Percentiles rank a stretch among this genome's conserved stretches.
phyloP scores from a whole-genome alignment of 306 rosid genomes.

The Luffa aegyptiaca region DNA sequence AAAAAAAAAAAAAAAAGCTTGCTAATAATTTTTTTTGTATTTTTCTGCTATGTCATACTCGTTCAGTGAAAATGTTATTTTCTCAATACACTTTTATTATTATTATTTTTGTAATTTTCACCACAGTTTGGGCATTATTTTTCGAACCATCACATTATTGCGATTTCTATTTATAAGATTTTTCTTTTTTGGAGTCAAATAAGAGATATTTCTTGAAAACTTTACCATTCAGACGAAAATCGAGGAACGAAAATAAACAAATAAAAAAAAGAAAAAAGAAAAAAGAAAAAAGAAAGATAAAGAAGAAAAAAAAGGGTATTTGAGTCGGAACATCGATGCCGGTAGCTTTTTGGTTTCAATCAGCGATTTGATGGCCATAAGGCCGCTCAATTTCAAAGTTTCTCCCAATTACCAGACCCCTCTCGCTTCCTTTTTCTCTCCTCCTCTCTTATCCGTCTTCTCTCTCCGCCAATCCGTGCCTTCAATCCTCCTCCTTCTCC shows the following conservation, averaged over 20 bases:
- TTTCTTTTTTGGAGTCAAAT: too few relatives aligned
- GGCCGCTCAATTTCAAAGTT: conserved; percentile 49
- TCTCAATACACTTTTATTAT: too few relatives aligned
- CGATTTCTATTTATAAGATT: too few relatives aligned
- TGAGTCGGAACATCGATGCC: conserved; percentile 1
- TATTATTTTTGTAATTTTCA: too few relatives aligned
- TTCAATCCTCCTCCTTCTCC: conserved; percentile 19
- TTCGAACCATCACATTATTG: too few relatives aligned
- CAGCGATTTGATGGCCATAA: conserved; percentile 65
- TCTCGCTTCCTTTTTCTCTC: conserved; percentile 4
- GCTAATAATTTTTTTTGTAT: neutral
- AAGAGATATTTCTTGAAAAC: too few relatives aligned
- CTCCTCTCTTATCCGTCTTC: conserved; percentile 4
- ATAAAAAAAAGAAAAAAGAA: neutral
- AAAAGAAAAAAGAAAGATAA: neutral
- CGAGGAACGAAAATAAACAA: neutral
- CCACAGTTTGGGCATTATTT: too few relatives aligned
- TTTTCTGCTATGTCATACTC: too few relatives aligned
- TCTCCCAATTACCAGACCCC: conserved; percentile 19
- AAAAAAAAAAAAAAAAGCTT: too few relatives aligned
- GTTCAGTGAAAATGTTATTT: too few relatives aligned
- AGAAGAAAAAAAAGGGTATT: neutral
- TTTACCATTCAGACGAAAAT: neutral
- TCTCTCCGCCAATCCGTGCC: neutral
- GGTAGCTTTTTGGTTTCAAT: neutral